Percentiles rank a stretch among this genome's conserved stretches.
These are phyloP conservation scores for Neolentinus lepideus DNA, from an alignment of 1,284 basidiomycete genomes.

Conservation along the genomic window DNA sequence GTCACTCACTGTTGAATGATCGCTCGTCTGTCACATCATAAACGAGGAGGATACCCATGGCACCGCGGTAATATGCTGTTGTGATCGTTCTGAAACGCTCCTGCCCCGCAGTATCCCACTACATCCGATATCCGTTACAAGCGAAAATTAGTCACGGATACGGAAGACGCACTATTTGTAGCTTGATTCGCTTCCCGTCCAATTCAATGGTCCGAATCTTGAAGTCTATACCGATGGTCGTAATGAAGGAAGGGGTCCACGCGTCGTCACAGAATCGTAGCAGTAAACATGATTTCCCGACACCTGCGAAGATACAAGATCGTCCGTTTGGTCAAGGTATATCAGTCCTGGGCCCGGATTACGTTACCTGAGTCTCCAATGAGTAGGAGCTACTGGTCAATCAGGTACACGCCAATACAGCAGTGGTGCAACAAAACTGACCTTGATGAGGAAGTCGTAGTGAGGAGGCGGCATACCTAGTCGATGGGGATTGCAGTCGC, in stretches of 20 bases:
- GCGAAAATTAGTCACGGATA: conserved; percentile 1
- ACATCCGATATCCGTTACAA: conserved; percentile 7
- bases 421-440: conserved; percentile 19
- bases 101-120: conserved; percentile 99
- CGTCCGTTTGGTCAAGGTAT: background rate
- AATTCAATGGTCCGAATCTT: conserved; percentile 97
- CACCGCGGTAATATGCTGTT: conserved; percentile 99
- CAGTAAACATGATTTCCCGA: conserved; percentile 97
- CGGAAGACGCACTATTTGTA: conserved; percentile 76
- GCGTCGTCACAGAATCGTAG: conserved; percentile 99
- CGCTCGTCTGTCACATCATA: conserved; percentile 99
- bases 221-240: conserved; percentile 96
- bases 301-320: conserved; percentile 44
- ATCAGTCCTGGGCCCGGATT: background rate
- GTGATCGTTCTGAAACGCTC: conserved; percentile 99
- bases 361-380: conserved; percentile 90
- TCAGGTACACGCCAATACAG: conserved; percentile 4
- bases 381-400: conserved; percentile 67
- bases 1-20: conserved; percentile 87
- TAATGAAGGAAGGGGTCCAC: conserved; percentile 99
- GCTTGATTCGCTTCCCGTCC: conserved; percentile 93
- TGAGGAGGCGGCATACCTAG: conserved; percentile 71
- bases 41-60: conserved; percentile 98
- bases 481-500: background rate
- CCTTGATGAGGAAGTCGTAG: conserved; percentile 93